These are phyloP conservation scores for Bonia amplexicaulis DNA, from an alignment of 176 grass and related monocot genomes.

Conservation along the genomic window DNA sequence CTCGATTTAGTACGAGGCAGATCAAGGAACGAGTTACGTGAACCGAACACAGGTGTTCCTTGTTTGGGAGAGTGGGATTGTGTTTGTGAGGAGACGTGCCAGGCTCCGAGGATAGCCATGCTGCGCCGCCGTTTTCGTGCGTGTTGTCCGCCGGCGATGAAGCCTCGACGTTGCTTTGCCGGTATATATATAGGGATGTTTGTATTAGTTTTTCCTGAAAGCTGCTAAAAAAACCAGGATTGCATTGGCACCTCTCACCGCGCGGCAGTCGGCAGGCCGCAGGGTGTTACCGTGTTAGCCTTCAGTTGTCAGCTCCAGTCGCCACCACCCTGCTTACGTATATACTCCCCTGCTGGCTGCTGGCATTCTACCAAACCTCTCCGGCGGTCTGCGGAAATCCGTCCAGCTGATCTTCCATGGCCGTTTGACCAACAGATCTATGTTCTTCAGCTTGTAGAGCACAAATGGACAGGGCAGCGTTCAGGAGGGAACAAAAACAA, in stretches of 20 bases:
- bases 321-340: not conserved
- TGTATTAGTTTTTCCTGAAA: too few relatives aligned
- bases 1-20: not conserved
- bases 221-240: not conserved
- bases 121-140: not conserved
- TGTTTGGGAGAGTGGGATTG: not conserved
- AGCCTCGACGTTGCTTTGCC: not conserved
- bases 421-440: not conserved
- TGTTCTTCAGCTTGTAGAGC: not conserved
- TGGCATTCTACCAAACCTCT: not conserved
- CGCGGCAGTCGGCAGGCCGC: not conserved
- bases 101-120: not conserved
- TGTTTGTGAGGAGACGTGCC: not conserved
- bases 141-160: not conserved
- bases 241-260: not conserved
- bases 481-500: not conserved
- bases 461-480: not conserved
- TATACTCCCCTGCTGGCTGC: not conserved
- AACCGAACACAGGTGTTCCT: not conserved
- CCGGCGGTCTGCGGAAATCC: not conserved
- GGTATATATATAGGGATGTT: not conserved
- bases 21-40: not conserved
- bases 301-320: not conserved
- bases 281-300: not conserved
- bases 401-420: not conserved